phyloP scores from a whole-genome alignment of 2,329 filamentous ascomycete species.

The Shiraia sp. region DNA sequence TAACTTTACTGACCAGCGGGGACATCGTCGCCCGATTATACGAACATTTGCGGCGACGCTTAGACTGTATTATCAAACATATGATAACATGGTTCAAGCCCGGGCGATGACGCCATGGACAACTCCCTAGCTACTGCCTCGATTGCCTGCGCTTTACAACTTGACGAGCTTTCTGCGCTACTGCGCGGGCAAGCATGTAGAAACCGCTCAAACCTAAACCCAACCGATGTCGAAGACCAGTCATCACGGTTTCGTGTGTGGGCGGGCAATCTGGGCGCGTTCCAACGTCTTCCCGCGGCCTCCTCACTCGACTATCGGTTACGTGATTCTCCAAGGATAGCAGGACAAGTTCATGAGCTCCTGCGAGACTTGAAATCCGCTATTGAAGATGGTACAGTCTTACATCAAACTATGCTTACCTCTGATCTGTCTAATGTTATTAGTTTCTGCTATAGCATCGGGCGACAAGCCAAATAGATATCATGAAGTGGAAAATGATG shows the following conservation, averaged over 20 bases:
- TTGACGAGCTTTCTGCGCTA: slow-evolving; percentile 3
- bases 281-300: slow-evolving; percentile 15
- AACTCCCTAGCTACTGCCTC: slow-evolving; percentile 5
- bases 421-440: background rate
- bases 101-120: slow-evolving; percentile 4
- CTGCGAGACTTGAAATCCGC: slow-evolving; percentile 20
- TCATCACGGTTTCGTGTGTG: slow-evolving; percentile 28
- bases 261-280: slow-evolving; percentile 35
- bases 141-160: slow-evolving; percentile 4
- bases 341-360: slow-evolving; percentile 21
- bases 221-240: slow-evolving; percentile 12
- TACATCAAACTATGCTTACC: too few relatives aligned
- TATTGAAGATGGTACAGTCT: slow-evolving; percentile 7
- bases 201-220: slow-evolving; percentile 4
- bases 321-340: slow-evolving; percentile 23
- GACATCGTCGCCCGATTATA: too few relatives aligned
- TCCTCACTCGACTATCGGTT: slow-evolving; percentile 30
- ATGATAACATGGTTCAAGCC: background rate
- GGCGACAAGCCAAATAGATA: slow-evolving; percentile 13
- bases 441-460: slow-evolving; percentile 12
- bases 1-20: too few relatives aligned
- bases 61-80: too few relatives aligned
- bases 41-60: too few relatives aligned
- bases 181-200: slow-evolving; percentile 1
- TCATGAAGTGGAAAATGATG: background rate